phyloP scores from a whole-genome alignment of 768 basidiomycete genomes.

The Phanerochaete sordida region DNA sequence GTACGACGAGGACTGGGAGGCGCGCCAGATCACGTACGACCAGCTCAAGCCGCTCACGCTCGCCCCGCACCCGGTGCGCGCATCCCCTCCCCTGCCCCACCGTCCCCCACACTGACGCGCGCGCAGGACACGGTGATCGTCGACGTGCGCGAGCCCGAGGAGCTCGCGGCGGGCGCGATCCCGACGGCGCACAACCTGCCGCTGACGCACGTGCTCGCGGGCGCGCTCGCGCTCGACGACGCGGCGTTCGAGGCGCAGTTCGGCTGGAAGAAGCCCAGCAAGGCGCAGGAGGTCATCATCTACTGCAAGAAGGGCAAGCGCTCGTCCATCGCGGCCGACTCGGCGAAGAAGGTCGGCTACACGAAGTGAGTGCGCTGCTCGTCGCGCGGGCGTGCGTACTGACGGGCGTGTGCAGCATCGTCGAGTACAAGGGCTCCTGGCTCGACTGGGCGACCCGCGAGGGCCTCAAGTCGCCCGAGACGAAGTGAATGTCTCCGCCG shows the following conservation, averaged over 20 bases:
- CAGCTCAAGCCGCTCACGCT: background rate
- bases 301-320: constrained; percentile 9
- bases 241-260: background rate
- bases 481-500: background rate
- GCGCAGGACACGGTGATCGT: background rate
- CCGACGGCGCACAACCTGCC: background rate
- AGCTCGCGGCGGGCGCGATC: background rate
- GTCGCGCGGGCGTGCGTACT: background rate
- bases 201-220: background rate
- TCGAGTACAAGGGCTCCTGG: constrained; percentile 3
- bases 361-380: background rate
- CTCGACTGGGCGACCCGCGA: background rate
- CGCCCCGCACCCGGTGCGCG: background rate
- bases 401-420: background rate
- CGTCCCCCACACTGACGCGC: background rate
- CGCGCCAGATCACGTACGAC: background rate
- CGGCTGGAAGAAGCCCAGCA: background rate
- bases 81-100: background rate
- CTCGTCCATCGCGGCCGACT: background rate
- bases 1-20: background rate
- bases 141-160: constrained; percentile 4
- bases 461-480: background rate
- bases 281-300: constrained; percentile 1
- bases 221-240: background rate
- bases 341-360: background rate